Evolutionary conservation across 257 asterid genomes (phyloP).

Genomic region (Solanum tarapatanum): DNA sequence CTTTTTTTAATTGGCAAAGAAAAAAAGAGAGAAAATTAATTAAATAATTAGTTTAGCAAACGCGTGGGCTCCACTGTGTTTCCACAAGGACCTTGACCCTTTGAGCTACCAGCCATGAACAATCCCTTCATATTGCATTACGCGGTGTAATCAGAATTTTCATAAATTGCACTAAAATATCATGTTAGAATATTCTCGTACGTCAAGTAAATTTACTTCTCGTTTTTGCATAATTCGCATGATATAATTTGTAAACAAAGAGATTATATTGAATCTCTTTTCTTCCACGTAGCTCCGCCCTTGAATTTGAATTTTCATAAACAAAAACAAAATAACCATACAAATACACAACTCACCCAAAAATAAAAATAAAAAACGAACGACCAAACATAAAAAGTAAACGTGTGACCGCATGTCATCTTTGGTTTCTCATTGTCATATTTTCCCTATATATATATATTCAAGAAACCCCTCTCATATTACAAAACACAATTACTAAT

Average conservation of each 20-base stretch:
- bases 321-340: neutral
- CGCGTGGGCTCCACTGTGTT: neutral
- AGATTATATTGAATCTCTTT: neutral
- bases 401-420: neutral
- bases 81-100: neutral
- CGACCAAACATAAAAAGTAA: neutral
- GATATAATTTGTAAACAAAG: neutral
- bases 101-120: neutral
- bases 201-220: neutral
- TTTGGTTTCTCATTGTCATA: neutral
- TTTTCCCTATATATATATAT: neutral
- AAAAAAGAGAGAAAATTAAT: neutral
- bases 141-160: accelerated
- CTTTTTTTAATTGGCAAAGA: neutral
- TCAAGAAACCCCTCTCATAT: neutral
- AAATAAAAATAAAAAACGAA: too few relatives aligned
- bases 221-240: neutral
- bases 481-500: neutral
- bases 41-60: neutral
- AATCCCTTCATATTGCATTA: neutral
- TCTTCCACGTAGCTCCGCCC: neutral
- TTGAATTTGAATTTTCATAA: neutral
- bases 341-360: neutral
- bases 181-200: neutral
- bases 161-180: neutral